phyloP scores from a whole-genome alignment of 805 yeast species.

The Candida pseudoglaebosa region DNA sequence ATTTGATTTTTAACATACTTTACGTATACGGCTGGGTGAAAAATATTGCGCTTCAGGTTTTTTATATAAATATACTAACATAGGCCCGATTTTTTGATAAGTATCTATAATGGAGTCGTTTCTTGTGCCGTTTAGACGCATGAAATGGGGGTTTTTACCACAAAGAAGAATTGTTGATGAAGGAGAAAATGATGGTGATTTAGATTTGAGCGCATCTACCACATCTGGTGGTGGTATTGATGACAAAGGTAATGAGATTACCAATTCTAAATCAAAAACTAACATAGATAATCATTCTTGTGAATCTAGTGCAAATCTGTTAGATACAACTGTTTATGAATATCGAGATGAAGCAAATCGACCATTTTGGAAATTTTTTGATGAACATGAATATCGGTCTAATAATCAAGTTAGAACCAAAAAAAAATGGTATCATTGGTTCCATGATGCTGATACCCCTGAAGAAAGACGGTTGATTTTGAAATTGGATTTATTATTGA shows the following conservation, averaged over 20 bases:
- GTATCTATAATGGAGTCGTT: not conserved
- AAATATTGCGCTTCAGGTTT: no score
- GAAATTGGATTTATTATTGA: conserved; percentile 29
- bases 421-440: conserved; percentile 43
- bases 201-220: no score
- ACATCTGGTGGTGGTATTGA: conserved; percentile 1
- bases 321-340: no score
- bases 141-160: conserved; percentile 35
- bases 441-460: conserved; percentile 43
- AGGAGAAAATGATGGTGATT: conserved; percentile 10
- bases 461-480: conserved; percentile 26
- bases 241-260: not conserved
- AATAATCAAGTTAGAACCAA: conserved; percentile 26
- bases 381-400: conserved; percentile 58
- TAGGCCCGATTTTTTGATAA: not conserved
- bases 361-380: conserved; percentile 36
- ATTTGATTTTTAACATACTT: no score
- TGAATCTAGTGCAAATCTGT: no score
- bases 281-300: no score
- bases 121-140: conserved; percentile 8
- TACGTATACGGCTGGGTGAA: no score
- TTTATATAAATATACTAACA: no score
- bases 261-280: no score
- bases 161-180: conserved; percentile 32
- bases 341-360: conserved; percentile 33